Evolutionary conservation across 129 eudicot species (phyloP), one percentile per base, ranked within the genome.

Genomic region (Artemisia argyi): DNA sequence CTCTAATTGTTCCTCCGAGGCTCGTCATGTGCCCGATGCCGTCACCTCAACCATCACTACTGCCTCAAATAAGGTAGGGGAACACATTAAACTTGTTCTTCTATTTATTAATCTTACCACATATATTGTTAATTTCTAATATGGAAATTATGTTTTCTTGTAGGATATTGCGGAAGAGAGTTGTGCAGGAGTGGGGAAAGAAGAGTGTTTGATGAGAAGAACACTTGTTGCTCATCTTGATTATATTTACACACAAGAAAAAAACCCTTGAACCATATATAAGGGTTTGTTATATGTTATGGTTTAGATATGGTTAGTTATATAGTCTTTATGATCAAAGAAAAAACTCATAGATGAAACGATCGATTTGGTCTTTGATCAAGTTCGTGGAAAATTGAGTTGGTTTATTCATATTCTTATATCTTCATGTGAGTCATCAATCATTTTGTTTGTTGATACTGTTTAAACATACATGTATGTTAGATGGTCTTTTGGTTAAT

Each of bases 171-270:
- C 20, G 68, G 65, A 76, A 61, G 75, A 76, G 10, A 68, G 32
- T 69, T 76, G 80, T 19, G 69, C 15, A 61, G 80, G 80, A 30
- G 47, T 61, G 2, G 75, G 11, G 55, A 76, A 69, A 32, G 80
- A 76, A 18, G 80, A 69, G 61, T 76, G 80, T 44, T 69, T 76
- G 64, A 71, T 60, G 68, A 68, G 80, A 61, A 76, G 80, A 63
- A 68, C 63, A 39, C 80, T 76, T 69, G 80, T 52, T 15, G 80
- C 75, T 49, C 75, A 76, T 60, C 75, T 76, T 1, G 80, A 76
- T n/a, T 76, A 76, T 61, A 76, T 76, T 42, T 76, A 76, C 32
- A 76, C 80, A 53, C 73, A 76, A 68, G 75, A 69, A 7, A 76
- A 69, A 69, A 76, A 76, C 3, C 80, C 75, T 76, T 63, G 68